Evolutionary conservation across 306 rosid species (phyloP).

Genomic region (Acmispon strigosus): DNA sequence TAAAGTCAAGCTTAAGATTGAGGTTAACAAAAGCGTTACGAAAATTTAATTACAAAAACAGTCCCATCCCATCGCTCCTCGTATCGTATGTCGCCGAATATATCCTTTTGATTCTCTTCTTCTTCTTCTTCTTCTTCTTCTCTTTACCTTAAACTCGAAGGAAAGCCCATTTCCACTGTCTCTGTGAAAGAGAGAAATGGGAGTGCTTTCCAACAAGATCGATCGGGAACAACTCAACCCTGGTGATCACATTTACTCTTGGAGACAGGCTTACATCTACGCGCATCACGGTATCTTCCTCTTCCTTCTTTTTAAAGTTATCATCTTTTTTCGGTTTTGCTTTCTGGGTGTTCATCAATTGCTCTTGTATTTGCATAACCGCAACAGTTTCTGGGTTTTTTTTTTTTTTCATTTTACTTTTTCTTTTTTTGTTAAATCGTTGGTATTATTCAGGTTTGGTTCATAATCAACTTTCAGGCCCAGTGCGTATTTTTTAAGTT

Average conservation of each 20-base stretch:
- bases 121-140: no score
- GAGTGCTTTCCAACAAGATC: constrained; percentile 66
- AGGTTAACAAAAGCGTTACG: no score
- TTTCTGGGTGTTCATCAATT: constrained; percentile 5
- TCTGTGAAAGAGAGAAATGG: constrained; percentile 26
- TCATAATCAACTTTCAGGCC: background rate
- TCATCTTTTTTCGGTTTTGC: background rate
- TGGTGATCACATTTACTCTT: constrained; percentile 85
- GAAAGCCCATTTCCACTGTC: background rate
- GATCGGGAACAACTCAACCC: constrained; percentile 49
- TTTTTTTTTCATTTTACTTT: background rate
- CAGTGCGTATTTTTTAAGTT: background rate
- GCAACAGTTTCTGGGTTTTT: background rate
- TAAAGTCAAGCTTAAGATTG: no score
- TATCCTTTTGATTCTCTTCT: background rate
- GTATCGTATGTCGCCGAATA: no score
- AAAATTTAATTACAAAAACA: no score
- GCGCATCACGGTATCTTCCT: constrained; percentile 72
- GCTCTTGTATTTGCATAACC: background rate
- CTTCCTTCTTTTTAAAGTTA: no score
- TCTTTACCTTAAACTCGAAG: background rate
- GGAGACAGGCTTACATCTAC: constrained; percentile 68
- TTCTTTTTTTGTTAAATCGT: background rate
- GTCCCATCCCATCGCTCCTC: no score
- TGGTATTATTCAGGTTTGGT: background rate